Percentiles rank a stretch among this genome's conserved stretches.
These are phyloP conservation scores for Ilex paraguariensis DNA, from an alignment of 305 asterid genomes.

Conservation along the genomic window DNA sequence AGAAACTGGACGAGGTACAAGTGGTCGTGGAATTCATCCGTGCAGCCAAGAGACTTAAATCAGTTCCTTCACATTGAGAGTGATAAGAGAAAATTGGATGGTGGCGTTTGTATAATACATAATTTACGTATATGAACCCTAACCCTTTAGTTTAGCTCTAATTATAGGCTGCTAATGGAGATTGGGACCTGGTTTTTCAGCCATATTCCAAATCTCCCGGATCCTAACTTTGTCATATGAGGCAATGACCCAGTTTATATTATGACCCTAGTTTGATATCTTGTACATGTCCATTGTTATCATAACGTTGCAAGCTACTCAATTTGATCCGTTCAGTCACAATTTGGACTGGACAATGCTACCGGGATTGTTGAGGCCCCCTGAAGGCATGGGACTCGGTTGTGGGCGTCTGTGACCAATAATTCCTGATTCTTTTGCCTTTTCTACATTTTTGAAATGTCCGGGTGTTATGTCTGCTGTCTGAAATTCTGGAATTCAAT, in stretches of 20 bases:
- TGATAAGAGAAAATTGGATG: constrained; percentile 18
- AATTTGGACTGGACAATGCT: no score
- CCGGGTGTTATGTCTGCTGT: no score
- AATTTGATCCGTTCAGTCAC: no score
- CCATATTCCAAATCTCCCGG: constrained; percentile 19
- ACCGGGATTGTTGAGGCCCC: no score
- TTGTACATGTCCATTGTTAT: no score
- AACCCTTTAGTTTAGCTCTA: constrained; percentile 42
- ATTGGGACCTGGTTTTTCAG: constrained; percentile 30
- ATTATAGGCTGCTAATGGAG: constrained; percentile 41
- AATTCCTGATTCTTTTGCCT: no score
- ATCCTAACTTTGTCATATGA: constrained; percentile 36
- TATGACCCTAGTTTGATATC: constrained; percentile 5
- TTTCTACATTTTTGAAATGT: no score
- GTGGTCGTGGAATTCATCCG: constrained; percentile 73
- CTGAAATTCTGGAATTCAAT: no score
- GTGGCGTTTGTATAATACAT: constrained; percentile 32
- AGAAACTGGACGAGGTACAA: constrained; percentile 72
- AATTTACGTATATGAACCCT: constrained; percentile 34
- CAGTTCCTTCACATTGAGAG: constrained; percentile 35
- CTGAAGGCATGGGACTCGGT: no score
- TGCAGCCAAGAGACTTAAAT: constrained; percentile 58
- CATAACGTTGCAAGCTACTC: no score
- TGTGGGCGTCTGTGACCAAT: no score
- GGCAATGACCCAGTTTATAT: constrained; percentile 18